Conservation (phyloP, 108 stramenopile species). For the Cylindrotheca fusiformis region DNA sequence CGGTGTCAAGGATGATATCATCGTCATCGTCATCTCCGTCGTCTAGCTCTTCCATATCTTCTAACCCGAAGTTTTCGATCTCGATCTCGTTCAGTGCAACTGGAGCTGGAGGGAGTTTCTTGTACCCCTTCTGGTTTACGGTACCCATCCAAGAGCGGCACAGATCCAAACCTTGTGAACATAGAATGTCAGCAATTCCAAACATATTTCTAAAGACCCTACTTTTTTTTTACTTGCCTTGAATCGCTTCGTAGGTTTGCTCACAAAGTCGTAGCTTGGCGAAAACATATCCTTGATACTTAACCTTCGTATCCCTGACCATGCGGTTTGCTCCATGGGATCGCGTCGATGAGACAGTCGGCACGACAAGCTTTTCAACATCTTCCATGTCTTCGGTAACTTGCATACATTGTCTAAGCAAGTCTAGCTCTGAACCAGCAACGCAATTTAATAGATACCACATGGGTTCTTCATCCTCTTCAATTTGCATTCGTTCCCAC, state of each 20-base stretch:
- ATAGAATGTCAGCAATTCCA: too few relatives aligned
- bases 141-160: constrained; percentile 87
- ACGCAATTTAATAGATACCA: constrained; percentile 88
- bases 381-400: constrained; percentile 35
- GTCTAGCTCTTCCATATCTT: constrained; percentile 48
- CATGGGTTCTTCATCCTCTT: constrained; percentile 61
- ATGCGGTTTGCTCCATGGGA: constrained; percentile 80
- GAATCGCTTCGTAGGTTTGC: constrained; percentile 71
- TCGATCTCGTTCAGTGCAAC: constrained; percentile 66
- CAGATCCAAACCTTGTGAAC: constrained; percentile 43
- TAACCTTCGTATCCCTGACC: constrained; percentile 78
- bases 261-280: constrained; percentile 65
- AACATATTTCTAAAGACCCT: too few relatives aligned
- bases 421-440: constrained; percentile 72
- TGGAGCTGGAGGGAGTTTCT: constrained; percentile 76
- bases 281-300: constrained; percentile 84
- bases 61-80: constrained; percentile 80
- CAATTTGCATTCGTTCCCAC: constrained; percentile 52
- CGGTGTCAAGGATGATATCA: constrained; percentile 57
- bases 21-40: constrained; percentile 47
- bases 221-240: too few relatives aligned
- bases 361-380: constrained; percentile 65
- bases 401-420: constrained; percentile 53
- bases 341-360: constrained; percentile 48
- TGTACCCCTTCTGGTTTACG: constrained; percentile 68